Evolutionary conservation across 306 rosid genomes (phyloP), one percentile per base, ranked within the genome.

Genomic region (Biancaea sappan): DNA sequence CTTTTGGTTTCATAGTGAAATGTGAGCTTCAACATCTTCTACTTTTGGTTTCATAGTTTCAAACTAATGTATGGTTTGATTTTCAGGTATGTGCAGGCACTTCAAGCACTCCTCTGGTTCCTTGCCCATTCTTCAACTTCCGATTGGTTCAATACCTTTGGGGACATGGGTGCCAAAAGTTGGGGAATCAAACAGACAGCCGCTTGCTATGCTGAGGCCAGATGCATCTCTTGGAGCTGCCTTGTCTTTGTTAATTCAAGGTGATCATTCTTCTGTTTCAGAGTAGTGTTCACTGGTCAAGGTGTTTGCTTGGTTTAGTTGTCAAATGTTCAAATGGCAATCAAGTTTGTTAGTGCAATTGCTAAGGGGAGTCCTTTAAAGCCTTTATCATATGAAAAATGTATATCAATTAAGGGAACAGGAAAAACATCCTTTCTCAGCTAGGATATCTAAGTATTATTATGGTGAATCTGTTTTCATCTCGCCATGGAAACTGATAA

Each of bases 71-170:
- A 31, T 51, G 80, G 59, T 21, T 48, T 22, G 37, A 52, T 63
- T 81, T 80, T 74, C 90, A 90, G 96, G 90, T 76, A 86, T 90
- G 74, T 87, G 92, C 81, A 80, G 86, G 84, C 74, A 87, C 62
- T 87, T 90, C 70, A 77, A 88, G 84, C 81, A 90, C 75, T 78
- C 65, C 51, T 68, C 76, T 66, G 65, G 65, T 66, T 84, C 86
- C 69, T 74, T 90, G 81, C 96, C 96, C 57, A 74, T 90, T 78
- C 96, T 90, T 71, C 86, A 86, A 47, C 75, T 73, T 18, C 91
- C 91, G 8, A 80, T 87, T 73, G 75, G 85, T 76, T 79, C 86
- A 57, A 76, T 90, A 47, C 91, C 81, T 63, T 47, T 88, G 77
- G 96, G 92, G 35, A 82, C 88, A 1, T 86, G 92, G 96, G 81